Evolutionary conservation across 192 early-diverging fungal genomes (phyloP).

Genomic region (Coemansia sp.): DNA sequence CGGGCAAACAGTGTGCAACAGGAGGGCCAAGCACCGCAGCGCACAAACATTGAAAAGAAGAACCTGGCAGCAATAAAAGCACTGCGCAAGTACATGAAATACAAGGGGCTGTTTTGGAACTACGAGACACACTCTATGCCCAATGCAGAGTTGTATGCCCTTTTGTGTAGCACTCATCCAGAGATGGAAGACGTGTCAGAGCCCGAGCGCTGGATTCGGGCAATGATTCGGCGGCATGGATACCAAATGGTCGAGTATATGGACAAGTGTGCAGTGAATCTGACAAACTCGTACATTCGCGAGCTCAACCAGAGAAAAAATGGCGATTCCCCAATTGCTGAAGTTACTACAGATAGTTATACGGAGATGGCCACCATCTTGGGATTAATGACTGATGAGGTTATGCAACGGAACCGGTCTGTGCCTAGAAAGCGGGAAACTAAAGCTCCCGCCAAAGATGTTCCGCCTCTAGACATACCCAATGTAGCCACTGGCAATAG

Average conservation of each 20-base stretch:
- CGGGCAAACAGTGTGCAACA: neutral
- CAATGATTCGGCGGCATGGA: constrained; percentile 44
- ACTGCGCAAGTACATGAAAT: constrained; percentile 27
- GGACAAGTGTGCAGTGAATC: constrained; percentile 31
- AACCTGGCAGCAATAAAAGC: constrained; percentile 40
- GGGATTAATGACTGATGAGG: constrained; percentile 20
- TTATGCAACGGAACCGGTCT: constrained; percentile 1
- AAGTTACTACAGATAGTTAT: neutral
- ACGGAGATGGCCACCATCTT: neutral
- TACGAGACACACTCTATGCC: constrained; percentile 9
- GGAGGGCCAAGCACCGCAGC: neutral
- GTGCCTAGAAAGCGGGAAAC: neutral
- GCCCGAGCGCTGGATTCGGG: constrained; percentile 43
- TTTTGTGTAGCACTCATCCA: neutral
- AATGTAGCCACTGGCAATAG: neutral
- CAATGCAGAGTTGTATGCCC: neutral
- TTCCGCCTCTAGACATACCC: neutral
- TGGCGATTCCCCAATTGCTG: neutral
- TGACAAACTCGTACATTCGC: constrained; percentile 21
- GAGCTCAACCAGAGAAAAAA: constrained; percentile 18
- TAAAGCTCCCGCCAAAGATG: neutral
- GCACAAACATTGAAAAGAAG: constrained; percentile 49
- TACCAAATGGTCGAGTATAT: constrained; percentile 34
- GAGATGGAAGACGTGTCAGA: constrained; percentile 37
- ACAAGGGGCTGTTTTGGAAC: constrained; percentile 25